These are phyloP conservation scores for Xylaria sp. DNA, from an alignment of 2,329 filamentous ascomycete species.

Conservation along the genomic window DNA sequence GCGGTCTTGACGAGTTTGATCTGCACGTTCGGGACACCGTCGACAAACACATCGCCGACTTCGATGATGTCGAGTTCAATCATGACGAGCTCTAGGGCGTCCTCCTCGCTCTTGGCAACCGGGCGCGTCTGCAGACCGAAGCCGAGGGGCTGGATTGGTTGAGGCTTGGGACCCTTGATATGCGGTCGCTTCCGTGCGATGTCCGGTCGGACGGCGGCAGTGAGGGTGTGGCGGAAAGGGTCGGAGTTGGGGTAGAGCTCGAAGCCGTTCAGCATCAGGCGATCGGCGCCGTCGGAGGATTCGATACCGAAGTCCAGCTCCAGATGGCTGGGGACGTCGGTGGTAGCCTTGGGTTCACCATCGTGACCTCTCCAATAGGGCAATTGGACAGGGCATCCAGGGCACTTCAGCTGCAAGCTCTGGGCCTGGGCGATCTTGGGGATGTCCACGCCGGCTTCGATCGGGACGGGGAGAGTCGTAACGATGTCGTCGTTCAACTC, in stretches of 20 bases:
- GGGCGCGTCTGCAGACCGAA: slow-evolving; percentile 51
- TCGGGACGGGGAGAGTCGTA: slow-evolving; percentile 35
- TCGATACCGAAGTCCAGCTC: slow-evolving; percentile 59
- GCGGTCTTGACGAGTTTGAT: slow-evolving; percentile 65
- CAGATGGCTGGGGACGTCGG: slow-evolving; percentile 47
- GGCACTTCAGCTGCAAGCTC: slow-evolving; percentile 35
- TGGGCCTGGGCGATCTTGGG: slow-evolving; percentile 23
- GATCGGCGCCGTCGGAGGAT: slow-evolving; percentile 45
- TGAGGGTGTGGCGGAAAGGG: slow-evolving; percentile 47
- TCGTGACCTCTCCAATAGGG: slow-evolving; percentile 13
- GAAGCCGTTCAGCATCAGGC: slow-evolving; percentile 61
- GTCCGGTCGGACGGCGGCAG: slow-evolving; percentile 49
- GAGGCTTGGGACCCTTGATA: slow-evolving; percentile 35
- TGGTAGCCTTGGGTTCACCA: slow-evolving; percentile 15
- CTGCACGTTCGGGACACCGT: slow-evolving; percentile 57
- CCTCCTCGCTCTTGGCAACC: slow-evolving; percentile 52
- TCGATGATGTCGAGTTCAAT: slow-evolving; percentile 63
- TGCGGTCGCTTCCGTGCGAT: slow-evolving; percentile 35
- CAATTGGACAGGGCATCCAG: slow-evolving; percentile 33
- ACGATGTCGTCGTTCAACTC: slow-evolving; percentile 30
- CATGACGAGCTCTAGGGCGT: slow-evolving; percentile 54
- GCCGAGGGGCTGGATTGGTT: slow-evolving; percentile 46
- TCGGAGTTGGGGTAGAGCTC: slow-evolving; percentile 61
- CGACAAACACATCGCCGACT: slow-evolving; percentile 58
- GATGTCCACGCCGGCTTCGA: slow-evolving; percentile 19